Conservation (phyloP, 306 rosid species). For the Cucumis cinereus region DNA sequence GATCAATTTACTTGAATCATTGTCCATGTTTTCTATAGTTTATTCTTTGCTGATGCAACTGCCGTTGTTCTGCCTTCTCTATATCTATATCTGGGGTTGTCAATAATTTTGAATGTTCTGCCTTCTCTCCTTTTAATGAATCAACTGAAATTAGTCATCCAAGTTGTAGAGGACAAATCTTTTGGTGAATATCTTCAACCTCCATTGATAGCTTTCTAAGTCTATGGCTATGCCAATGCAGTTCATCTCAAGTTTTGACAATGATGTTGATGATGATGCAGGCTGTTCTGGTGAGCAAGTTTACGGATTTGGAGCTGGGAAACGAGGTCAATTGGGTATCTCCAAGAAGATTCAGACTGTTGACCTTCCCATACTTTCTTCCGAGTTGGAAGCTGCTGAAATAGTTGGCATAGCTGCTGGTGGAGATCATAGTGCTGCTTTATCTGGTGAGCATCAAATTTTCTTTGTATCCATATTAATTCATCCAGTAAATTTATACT, state of each 20-base stretch:
- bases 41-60: neutral
- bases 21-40: neutral
- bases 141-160: neutral
- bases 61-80: neutral
- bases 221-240: neutral
- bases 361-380: conserved; percentile 34
- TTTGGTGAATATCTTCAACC: neutral
- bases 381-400: conserved; percentile 36
- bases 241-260: neutral
- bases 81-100: neutral
- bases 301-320: conserved; percentile 83
- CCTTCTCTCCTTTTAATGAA: neutral
- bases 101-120: neutral
- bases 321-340: conserved; percentile 82
- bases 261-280: conserved; percentile 11
- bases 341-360: conserved; percentile 37
- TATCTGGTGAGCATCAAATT: conserved; percentile 37
- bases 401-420: conserved; percentile 45
- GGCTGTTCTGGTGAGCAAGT: conserved; percentile 33
- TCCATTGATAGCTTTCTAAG: neutral
- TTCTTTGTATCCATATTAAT: neutral
- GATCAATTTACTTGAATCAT: neutral
- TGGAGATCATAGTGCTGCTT: conserved; percentile 91
- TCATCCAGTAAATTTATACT: neutral
- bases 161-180: neutral